These are phyloP conservation scores for Naganishia antarctica DNA, from an alignment of 768 basidiomycete species.

Conservation along the genomic window DNA sequence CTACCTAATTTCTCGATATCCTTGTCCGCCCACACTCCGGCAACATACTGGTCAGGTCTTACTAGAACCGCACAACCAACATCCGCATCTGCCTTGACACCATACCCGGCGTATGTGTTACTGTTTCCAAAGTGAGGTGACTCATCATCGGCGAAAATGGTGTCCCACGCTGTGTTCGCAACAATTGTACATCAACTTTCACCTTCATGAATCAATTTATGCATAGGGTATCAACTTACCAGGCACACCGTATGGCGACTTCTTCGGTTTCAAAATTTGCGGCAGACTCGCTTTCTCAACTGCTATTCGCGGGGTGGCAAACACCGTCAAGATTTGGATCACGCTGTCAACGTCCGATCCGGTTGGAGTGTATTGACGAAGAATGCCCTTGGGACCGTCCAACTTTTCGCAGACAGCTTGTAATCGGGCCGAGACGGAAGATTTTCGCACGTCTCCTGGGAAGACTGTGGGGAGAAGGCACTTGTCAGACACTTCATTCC, in stretches of 20 bases:
- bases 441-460: constrained; percentile 16
- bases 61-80: constrained; percentile 14
- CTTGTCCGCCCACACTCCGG: constrained; percentile 17
- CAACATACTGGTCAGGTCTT: constrained; percentile 24
- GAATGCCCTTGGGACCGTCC: constrained; percentile 42
- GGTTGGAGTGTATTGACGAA: constrained; percentile 42
- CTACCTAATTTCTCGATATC: constrained; percentile 14
- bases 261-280: constrained; percentile 15
- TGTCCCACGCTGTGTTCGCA: constrained; percentile 8
- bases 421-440: background rate
- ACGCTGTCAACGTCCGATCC: constrained; percentile 38
- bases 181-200: background rate
- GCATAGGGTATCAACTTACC: background rate
- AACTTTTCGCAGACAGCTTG: constrained; percentile 48
- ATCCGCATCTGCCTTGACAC: constrained; percentile 2
- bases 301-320: constrained; percentile 7
- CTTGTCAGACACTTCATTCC: background rate
- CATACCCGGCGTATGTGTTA: constrained; percentile 19
- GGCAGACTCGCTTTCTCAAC: constrained; percentile 10
- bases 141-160: constrained; percentile 22
- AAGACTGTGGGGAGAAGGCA: background rate
- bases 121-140: constrained; percentile 19
- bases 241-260: constrained; percentile 19
- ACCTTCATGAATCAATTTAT: background rate
- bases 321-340: constrained; percentile 48